Evolutionary conservation across 208 protist genomes (phyloP).

Genomic region (Wallacemonas rigidus): DNA sequence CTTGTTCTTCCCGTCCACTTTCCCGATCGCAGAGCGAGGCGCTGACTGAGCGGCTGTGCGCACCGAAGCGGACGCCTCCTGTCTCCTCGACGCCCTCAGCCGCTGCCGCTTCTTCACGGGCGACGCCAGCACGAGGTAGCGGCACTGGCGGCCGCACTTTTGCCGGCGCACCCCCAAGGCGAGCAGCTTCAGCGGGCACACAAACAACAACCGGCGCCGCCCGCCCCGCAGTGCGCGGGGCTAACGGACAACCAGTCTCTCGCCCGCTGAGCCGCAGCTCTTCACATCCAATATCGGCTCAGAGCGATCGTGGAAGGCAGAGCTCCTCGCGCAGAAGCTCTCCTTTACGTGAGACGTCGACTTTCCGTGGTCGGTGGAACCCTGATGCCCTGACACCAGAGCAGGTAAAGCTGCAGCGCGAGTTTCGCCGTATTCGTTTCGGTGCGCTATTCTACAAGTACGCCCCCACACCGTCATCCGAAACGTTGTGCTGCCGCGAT

Average conservation of each 20-base stretch:
- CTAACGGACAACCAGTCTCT: too few species aligned
- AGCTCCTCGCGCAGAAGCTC: not conserved
- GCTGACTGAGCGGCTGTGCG: not conserved
- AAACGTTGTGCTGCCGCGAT: slow-evolving; percentile 39
- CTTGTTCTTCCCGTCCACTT: not conserved
- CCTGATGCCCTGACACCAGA: slow-evolving; percentile 6
- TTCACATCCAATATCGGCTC: too few species aligned
- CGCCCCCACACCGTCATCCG: slow-evolving; percentile 31
- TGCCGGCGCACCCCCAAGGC: not conserved
- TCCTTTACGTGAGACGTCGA: not conserved
- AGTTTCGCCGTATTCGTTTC: slow-evolving; percentile 58
- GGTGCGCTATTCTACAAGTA: slow-evolving; percentile 89
- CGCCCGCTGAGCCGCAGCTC: too few species aligned
- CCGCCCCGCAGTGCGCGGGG: too few species aligned
- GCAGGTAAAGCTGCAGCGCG: slow-evolving; percentile 21
- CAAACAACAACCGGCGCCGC: not conserved
- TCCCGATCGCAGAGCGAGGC: slow-evolving; percentile 7
- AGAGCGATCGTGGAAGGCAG: too few species aligned
- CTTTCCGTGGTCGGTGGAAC: slow-evolving; percentile 14
- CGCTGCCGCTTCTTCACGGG: not conserved
- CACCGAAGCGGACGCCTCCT: not conserved
- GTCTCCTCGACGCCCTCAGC: not conserved
- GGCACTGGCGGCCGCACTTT: not conserved
- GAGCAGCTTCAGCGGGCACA: not conserved
- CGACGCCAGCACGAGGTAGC: not conserved